These are phyloP conservation scores for Xylaria scruposa DNA, from an alignment of 495 filamentous ascomycete species.

Conservation along the genomic window DNA sequence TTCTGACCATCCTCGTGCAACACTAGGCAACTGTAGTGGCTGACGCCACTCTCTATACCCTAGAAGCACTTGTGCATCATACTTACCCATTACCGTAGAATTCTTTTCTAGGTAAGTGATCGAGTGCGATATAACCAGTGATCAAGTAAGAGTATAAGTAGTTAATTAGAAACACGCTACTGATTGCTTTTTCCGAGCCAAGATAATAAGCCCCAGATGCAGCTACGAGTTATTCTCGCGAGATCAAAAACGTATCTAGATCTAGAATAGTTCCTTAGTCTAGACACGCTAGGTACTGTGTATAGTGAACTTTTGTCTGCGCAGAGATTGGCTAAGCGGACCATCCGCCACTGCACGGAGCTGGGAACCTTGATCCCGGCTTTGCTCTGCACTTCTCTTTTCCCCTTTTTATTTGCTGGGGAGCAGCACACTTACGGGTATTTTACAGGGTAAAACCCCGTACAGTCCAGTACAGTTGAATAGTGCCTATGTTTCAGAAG, in stretches of 20 bases:
- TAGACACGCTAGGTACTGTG: not conserved
- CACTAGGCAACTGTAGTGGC: not conserved
- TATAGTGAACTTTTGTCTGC: not conserved
- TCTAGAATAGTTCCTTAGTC: not conserved
- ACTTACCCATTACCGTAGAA: not conserved
- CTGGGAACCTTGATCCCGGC: conserved; percentile 14
- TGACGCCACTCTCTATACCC: not conserved
- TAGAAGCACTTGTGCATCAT: too few relatives aligned
- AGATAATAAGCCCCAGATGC: not conserved
- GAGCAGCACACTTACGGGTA: not conserved
- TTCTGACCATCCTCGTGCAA: not conserved
- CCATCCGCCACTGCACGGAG: not conserved
- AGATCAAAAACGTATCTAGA: not conserved
- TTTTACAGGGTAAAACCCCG: not conserved
- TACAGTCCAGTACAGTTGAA: conserved; percentile 1
- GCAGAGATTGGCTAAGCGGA: not conserved
- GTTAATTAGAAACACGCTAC: not conserved
- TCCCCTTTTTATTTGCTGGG: conserved; percentile 2
- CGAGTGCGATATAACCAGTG: not conserved
- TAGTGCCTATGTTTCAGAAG: conserved; percentile 13
- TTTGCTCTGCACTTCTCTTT: not conserved
- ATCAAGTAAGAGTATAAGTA: not conserved
- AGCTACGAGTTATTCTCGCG: not conserved
- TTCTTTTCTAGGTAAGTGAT: not conserved
- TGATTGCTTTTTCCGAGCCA: not conserved